phyloP scores from a whole-genome alignment of 805 yeast genomes.

The Yarrowia hollandica region DNA sequence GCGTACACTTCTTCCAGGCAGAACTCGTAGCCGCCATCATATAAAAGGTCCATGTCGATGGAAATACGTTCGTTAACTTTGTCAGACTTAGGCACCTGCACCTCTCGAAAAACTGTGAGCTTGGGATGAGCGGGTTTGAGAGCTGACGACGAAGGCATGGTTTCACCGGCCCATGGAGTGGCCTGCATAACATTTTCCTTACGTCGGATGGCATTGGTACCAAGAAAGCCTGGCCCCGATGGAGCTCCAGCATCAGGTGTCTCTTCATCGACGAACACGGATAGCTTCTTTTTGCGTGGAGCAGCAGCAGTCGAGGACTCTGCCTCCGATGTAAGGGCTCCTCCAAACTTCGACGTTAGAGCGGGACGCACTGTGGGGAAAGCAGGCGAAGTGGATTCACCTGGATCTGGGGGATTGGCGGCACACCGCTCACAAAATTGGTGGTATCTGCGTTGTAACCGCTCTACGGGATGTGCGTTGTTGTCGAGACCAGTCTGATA shows the following conservation, averaged over 20 bases:
- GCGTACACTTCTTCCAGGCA: constrained; percentile 69
- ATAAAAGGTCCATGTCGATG: constrained; percentile 34
- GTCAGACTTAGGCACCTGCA: constrained; percentile 29
- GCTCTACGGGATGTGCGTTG: constrained; percentile 63
- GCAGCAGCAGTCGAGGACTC: background rate
- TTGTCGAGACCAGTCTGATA: constrained; percentile 57
- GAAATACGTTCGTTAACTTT: constrained; percentile 33
- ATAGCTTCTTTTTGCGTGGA: constrained; percentile 40
- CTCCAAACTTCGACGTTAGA: constrained; percentile 46
- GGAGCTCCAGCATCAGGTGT: constrained; percentile 30
- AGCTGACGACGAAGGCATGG: constrained; percentile 31
- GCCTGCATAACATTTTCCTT: constrained; percentile 66
- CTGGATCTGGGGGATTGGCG: constrained; percentile 34
- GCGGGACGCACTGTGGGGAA: constrained; percentile 42
- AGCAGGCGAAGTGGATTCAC: constrained; percentile 44
- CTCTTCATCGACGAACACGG: constrained; percentile 46
- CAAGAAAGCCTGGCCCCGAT: constrained; percentile 50
- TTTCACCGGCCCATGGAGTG: constrained; percentile 65
- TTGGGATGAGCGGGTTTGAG: constrained; percentile 13
- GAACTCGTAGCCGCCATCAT: constrained; percentile 49
- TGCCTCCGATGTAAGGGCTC: constrained; percentile 17
- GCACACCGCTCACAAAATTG: constrained; percentile 49
- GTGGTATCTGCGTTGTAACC: constrained; percentile 48
- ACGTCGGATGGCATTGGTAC: constrained; percentile 50
- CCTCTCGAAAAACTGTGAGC: constrained; percentile 21